Evolutionary conservation across 257 asterid genomes (phyloP).

Genomic region (Jacaranda copaia): DNA sequence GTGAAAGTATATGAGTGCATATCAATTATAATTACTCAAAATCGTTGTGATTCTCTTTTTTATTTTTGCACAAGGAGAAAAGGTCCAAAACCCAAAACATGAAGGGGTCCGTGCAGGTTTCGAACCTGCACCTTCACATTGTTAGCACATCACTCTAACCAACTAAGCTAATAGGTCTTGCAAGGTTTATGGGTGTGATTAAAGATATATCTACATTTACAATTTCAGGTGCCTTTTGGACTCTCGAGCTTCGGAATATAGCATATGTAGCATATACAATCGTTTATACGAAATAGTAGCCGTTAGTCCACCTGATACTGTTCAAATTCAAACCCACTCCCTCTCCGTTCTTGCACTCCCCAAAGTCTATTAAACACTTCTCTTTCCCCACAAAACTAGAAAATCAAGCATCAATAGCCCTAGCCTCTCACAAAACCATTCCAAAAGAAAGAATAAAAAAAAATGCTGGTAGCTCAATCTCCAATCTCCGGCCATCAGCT

Average conservation of each 20-base stretch:
- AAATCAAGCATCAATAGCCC: neutral
- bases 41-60: too few species aligned
- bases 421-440: too few species aligned
- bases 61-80: too few species aligned
- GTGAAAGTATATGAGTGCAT: too few species aligned
- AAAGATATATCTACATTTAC: too few species aligned
- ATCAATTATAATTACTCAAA: too few species aligned
- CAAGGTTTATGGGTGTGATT: too few species aligned
- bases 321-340: constrained; percentile 46
- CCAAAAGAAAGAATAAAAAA: neutral
- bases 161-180: constrained; percentile 70
- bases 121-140: constrained; percentile 76
- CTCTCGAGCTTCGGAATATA: neutral
- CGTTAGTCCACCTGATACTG: constrained; percentile 34
- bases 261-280: too few species aligned
- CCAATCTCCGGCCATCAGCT: constrained; percentile 39
- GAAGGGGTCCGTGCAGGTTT: constrained; percentile 70
- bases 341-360: neutral
- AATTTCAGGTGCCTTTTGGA: neutral
- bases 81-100: neutral
- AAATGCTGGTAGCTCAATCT: constrained; percentile 41
- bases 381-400: neutral
- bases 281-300: constrained; percentile 16
- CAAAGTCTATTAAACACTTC: neutral
- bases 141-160: constrained; percentile 80